Conservation (phyloP, 306 rosid genomes). For the Benincasa hispida region DNA sequence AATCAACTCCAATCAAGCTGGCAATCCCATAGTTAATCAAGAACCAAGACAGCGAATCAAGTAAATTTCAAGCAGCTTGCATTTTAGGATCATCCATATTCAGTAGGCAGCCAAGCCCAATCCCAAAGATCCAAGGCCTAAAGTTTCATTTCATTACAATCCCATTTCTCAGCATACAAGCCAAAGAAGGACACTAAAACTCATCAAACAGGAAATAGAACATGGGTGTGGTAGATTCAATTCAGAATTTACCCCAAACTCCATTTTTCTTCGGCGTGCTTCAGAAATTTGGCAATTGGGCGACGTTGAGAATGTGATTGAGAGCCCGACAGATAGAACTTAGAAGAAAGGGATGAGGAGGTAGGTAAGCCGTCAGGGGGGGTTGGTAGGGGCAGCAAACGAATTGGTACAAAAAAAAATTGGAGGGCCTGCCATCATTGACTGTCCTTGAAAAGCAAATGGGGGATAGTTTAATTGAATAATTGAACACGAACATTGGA, state of each 20-base stretch:
- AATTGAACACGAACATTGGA: background rate
- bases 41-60: background rate
- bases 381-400: background rate
- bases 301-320: background rate
- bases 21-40: background rate
- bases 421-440: background rate
- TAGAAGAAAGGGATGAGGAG: background rate
- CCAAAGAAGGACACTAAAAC: background rate
- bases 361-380: background rate
- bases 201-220: background rate
- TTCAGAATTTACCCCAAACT: conserved; percentile 4
- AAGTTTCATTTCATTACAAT: background rate
- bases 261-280: background rate
- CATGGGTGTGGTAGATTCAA: background rate
- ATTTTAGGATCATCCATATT: background rate
- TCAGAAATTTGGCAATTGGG: background rate
- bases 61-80: background rate
- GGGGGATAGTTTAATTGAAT: background rate
- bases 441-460: background rate
- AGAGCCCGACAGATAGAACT: background rate
- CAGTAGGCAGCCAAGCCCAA: background rate
- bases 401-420: background rate
- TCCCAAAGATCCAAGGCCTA: background rate
- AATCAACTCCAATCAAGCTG: background rate
- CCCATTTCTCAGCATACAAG: background rate